Conservation (phyloP, 345 rosid genomes). For the Linum usitatissimum region DNA sequence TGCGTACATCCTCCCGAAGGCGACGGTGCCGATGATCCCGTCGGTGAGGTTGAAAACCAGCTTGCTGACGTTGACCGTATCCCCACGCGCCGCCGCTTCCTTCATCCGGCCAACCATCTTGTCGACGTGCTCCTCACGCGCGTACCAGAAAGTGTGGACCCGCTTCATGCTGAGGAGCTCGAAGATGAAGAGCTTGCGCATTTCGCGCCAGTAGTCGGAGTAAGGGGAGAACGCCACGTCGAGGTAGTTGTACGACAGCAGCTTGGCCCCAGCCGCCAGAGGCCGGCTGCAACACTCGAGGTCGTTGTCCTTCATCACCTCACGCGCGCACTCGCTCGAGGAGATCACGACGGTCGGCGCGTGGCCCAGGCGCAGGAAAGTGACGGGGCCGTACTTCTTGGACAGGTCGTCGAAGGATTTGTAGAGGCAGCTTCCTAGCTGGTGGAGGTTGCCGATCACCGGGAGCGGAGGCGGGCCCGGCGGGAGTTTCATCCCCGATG, state of each 20-base stretch:
- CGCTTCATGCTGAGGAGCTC: constrained; percentile 7
- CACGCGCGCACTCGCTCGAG: neutral
- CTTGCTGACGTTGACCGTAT: neutral
- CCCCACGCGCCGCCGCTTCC: neutral
- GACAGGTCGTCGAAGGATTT: neutral
- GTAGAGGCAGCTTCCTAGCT: neutral
- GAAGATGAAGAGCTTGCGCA: constrained; percentile 6
- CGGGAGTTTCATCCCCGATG: neutral
- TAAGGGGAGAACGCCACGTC: constrained; percentile 10
- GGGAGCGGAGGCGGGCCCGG: constrained; percentile 5
- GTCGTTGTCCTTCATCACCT: constrained; percentile 4
- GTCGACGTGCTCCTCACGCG: constrained; percentile 3
- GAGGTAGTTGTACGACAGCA: constrained; percentile 5
- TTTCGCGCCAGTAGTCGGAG: constrained; percentile 13
- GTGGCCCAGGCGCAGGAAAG: neutral
- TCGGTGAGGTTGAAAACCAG: neutral
- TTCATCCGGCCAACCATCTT: neutral
- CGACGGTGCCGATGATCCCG: constrained; percentile 1
- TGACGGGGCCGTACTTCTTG: constrained; percentile 8
- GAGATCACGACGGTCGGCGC: neutral
- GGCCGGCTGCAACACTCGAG: constrained; percentile 7
- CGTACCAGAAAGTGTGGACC: constrained; percentile 2
- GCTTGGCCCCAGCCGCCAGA: neutral
- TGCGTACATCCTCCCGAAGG: constrained; percentile 5
- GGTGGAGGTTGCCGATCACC: constrained; percentile 10